These are phyloP conservation scores for Peterozyma toletana DNA, from an alignment of 805 yeast species.

Conservation along the genomic window DNA sequence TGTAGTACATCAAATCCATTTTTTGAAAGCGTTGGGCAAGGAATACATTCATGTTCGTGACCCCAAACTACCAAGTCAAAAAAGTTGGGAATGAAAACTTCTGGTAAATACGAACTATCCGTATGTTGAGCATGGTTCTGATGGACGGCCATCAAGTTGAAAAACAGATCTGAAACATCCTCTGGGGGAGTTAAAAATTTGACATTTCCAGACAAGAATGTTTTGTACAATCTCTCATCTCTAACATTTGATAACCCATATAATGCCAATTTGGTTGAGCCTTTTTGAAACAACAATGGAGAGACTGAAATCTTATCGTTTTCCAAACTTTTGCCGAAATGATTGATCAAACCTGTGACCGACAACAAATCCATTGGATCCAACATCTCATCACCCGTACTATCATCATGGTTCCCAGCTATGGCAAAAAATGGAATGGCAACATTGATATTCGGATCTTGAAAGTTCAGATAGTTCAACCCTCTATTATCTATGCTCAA, in stretches of 20 bases:
- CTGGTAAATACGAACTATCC: constrained; percentile 78
- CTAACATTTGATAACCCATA: constrained; percentile 86
- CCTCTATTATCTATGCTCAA: constrained; percentile 51
- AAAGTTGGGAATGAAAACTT: constrained; percentile 72
- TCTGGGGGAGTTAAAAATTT: constrained; percentile 62
- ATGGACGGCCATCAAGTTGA: constrained; percentile 79
- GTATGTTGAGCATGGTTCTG: constrained; percentile 86
- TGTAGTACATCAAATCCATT: constrained; percentile 75
- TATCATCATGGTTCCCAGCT: constrained; percentile 95
- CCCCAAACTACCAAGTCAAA: constrained; percentile 91
- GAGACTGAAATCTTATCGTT: constrained; percentile 66
- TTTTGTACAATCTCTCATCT: constrained; percentile 79
- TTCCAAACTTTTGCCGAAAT: constrained; percentile 77
- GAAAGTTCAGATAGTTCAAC: constrained; percentile 71
- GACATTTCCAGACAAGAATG: constrained; percentile 76
- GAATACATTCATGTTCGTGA: constrained; percentile 92
- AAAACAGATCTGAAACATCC: constrained; percentile 59
- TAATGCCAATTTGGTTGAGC: constrained; percentile 71
- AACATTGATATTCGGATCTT: constrained; percentile 84
- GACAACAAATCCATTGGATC: constrained; percentile 83
- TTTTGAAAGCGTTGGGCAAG: constrained; percentile 54
- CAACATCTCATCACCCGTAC: constrained; percentile 77
- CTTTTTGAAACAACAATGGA: constrained; percentile 81
- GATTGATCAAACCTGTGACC: constrained; percentile 78
- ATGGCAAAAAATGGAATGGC: constrained; percentile 89